Percentiles rank a stretch among this genome's conserved stretches.
Evolutionary conservation across 805 yeast genomes (phyloP).

Genomic region (Saturnispora gosingensis): DNA sequence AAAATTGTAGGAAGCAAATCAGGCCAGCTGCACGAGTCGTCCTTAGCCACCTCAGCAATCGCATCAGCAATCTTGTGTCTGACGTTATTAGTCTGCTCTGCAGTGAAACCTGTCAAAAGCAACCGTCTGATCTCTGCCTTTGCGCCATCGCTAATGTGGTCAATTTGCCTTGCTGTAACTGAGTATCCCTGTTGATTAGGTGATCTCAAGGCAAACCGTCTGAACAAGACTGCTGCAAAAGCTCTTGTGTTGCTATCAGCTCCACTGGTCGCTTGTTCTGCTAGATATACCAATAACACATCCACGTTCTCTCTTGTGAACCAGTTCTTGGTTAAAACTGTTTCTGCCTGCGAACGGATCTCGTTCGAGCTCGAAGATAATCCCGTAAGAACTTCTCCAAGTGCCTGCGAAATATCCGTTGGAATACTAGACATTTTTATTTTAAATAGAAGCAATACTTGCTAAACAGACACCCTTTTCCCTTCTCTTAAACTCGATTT

Average conservation of each 20-base stretch:
- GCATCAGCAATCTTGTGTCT: constrained; percentile 93
- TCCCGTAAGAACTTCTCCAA: constrained; percentile 50
- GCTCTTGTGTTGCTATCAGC: constrained; percentile 52
- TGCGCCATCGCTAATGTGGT: constrained; percentile 51
- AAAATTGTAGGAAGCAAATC: constrained; percentile 69
- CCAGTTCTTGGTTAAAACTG: constrained; percentile 67
- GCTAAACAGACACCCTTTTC: not conserved
- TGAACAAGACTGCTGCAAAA: constrained; percentile 78
- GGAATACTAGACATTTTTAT: constrained; percentile 41
- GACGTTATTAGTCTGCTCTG: constrained; percentile 61
- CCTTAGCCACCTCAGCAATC: constrained; percentile 82
- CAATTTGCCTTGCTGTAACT: constrained; percentile 71
- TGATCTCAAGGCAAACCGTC: constrained; percentile 74
- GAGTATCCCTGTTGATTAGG: constrained; percentile 55
- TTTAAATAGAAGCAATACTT: not conserved
- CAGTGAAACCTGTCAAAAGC: constrained; percentile 63
- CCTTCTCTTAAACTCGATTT: not conserved
- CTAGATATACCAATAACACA: constrained; percentile 62
- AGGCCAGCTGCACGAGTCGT: constrained; percentile 59
- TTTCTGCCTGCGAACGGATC: constrained; percentile 69
- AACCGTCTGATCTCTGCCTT: constrained; percentile 52
- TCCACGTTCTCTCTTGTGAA: constrained; percentile 57
- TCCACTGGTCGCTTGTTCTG: constrained; percentile 66
- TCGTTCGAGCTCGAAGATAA: constrained; percentile 73
- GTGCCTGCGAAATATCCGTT: constrained; percentile 45